phyloP scores from a whole-genome alignment of 2,329 filamentous ascomycete genomes.

The Blastomyces percursus region DNA sequence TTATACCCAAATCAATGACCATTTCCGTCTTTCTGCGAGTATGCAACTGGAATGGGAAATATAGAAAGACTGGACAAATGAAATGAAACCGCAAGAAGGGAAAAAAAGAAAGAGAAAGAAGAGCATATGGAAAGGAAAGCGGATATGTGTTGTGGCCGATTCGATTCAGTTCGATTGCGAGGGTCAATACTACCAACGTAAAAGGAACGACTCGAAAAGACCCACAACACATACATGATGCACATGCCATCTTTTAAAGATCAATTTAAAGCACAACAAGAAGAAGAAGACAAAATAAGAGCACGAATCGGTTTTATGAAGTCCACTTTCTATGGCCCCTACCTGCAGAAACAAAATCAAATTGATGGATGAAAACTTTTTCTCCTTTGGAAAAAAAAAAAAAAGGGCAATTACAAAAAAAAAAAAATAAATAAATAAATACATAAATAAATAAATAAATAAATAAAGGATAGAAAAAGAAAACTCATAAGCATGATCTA shows the following conservation, averaged over 20 bases:
- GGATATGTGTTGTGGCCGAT: slow-evolving; percentile 3
- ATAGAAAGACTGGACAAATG: neutral
- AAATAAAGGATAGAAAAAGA: neutral
- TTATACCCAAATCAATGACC: neutral
- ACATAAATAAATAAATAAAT: too few relatives aligned
- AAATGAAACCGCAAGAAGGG: neutral
- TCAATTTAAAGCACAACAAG: slow-evolving; percentile 4
- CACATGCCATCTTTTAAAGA: neutral
- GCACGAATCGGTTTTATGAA: slow-evolving; percentile 57
- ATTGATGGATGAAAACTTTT: slow-evolving; percentile 8
- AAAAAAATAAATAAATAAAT: too few relatives aligned
- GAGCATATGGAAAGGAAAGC: neutral
- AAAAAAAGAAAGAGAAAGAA: neutral
- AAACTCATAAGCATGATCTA: neutral
- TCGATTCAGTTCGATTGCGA: neutral
- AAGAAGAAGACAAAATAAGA: slow-evolving; percentile 24
- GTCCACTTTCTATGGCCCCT: slow-evolving; percentile 50
- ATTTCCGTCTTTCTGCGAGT: neutral
- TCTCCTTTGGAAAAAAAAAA: slow-evolving; percentile 7
- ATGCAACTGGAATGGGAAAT: neutral
- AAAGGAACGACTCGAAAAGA: neutral
- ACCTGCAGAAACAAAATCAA: slow-evolving; percentile 10
- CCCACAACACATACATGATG: slow-evolving; percentile 5
- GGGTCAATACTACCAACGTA: too few relatives aligned
- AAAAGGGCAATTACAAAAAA: slow-evolving; percentile 3